phyloP scores from a whole-genome alignment of 768 basidiomycete species.

The Leccinum imitatum region DNA sequence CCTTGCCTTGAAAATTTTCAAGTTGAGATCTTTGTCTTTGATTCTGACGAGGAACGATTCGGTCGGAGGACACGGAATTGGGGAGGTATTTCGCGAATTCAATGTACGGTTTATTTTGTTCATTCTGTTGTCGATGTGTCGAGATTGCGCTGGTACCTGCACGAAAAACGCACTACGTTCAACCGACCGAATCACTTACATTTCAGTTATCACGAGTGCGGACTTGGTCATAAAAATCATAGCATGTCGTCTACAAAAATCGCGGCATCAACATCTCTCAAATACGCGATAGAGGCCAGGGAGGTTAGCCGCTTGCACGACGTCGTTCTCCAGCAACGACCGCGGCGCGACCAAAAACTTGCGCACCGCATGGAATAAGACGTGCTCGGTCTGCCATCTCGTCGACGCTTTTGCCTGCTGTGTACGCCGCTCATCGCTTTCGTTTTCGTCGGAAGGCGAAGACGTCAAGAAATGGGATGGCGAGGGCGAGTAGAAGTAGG shows the following conservation, averaged over 20 bases:
- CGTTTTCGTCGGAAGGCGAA: conserved; percentile 35
- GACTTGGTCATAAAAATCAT: not conserved
- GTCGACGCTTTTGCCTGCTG: conserved; percentile 48
- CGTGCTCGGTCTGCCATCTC: conserved; percentile 87
- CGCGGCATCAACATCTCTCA: conserved; percentile 71
- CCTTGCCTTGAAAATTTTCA: conserved; percentile 55
- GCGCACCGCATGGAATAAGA: conserved; percentile 84
- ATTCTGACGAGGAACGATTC: too few species aligned
- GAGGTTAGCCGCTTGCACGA: conserved; percentile 85
- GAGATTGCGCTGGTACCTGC: not conserved
- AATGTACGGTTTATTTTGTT: not conserved
- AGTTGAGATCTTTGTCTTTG: too few species aligned
- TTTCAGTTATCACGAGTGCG: not conserved
- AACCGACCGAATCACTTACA: not conserved
- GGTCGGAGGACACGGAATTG: too few species aligned
- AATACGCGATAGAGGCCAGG: conserved; percentile 95
- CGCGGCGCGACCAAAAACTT: conserved; percentile 70
- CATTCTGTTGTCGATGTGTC: not conserved
- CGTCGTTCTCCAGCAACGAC: conserved; percentile 64
- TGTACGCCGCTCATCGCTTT: conserved; percentile 35
- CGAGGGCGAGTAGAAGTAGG: conserved; percentile 81
- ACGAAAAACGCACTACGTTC: not conserved
- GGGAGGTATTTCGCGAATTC: not conserved
- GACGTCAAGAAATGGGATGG: conserved; percentile 17
- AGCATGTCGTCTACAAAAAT: not conserved